Conservation (phyloP, 768 basidiomycete genomes). For the Amanita muscaria region DNA sequence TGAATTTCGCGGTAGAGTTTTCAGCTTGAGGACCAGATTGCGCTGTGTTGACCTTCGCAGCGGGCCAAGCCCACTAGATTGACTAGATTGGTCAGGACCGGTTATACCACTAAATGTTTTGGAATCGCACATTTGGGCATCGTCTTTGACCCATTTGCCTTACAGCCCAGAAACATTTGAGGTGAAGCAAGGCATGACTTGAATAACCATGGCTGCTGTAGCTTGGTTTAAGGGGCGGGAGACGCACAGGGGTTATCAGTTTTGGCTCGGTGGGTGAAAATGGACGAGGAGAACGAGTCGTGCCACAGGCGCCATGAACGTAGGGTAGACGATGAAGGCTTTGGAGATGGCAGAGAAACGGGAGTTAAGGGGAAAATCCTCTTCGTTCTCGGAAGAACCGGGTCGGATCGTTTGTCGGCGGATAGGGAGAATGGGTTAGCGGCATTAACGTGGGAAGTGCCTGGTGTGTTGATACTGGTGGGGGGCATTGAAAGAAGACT, state of each 20-base stretch:
- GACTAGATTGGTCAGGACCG: too few species aligned
- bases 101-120: background rate
- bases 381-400: too few species aligned
- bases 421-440: too few species aligned
- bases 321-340: conserved; percentile 3
- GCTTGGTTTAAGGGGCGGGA: conserved; percentile 31
- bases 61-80: background rate
- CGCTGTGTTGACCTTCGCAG: background rate
- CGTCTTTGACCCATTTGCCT: conserved; percentile 40
- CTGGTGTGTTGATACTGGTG: background rate
- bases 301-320: too few species aligned
- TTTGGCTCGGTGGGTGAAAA: conserved; percentile 1
- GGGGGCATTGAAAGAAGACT: background rate
- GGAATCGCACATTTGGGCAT: too few species aligned
- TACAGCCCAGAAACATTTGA: conserved; percentile 57
- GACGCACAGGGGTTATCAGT: too few species aligned
- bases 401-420: too few species aligned
- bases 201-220: conserved; percentile 58
- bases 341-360: too few species aligned
- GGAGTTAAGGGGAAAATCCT: too few species aligned
- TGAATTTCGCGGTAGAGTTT: conserved; percentile 6
- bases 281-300: background rate
- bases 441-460: too few species aligned
- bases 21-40: conserved; percentile 3
- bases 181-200: conserved; percentile 45